These are phyloP conservation scores for Blattamonas nauphoetae DNA, from an alignment of 78 protist species.

Conservation along the genomic window DNA sequence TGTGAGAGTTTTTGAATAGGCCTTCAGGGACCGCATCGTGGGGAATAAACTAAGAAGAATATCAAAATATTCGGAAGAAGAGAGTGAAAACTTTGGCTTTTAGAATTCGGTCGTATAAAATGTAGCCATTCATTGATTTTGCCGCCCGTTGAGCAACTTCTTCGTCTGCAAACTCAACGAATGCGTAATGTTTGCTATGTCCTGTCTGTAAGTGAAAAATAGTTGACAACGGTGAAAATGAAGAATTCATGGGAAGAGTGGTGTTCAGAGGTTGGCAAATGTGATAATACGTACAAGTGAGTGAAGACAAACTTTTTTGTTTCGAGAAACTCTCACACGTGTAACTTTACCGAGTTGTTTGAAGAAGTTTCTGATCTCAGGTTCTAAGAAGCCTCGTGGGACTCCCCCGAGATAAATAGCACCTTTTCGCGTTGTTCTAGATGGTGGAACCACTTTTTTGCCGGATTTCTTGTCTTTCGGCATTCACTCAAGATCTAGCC, in stretches of 20 bases:
- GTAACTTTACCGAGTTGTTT: conserved; percentile 11
- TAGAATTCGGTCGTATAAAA: neutral
- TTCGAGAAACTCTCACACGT: neutral
- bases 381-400: conserved; percentile 1
- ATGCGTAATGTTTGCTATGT: neutral
- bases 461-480: no score
- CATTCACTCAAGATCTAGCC: no score
- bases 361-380: conserved; percentile 5
- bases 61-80: no score
- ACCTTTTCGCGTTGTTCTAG: no score
- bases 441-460: no score
- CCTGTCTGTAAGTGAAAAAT: neutral
- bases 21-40: no score
- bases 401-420: conserved; percentile 8
- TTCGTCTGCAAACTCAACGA: conserved; percentile 14
- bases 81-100: neutral
- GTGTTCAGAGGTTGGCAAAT: neutral
- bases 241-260: neutral
- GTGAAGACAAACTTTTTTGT: neutral
- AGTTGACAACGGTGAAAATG: neutral
- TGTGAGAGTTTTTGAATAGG: no score
- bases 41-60: no score
- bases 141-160: conserved; percentile 8
- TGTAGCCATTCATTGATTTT: conserved; percentile 5
- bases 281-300: neutral